A percentile compares a stretch with the other conserved stretches of the same genome.
Evolutionary conservation across 805 yeast species (phyloP).

Genomic region (Schwanniomyces pseudopolymorphus): DNA sequence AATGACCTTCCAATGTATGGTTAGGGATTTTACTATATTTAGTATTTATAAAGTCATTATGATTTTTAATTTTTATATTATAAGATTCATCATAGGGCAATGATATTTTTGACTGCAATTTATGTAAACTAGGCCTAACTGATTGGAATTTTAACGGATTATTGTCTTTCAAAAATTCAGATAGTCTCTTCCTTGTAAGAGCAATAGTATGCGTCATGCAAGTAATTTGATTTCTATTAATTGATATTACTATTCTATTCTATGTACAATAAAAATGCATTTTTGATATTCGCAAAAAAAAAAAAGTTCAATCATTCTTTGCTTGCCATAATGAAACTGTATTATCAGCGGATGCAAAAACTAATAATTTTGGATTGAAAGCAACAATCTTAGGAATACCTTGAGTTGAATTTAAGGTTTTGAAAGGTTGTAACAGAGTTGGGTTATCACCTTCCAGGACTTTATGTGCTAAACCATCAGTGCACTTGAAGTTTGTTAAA

Average conservation of each 20-base stretch:
- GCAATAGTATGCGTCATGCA: background rate
- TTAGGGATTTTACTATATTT: slow-evolving; percentile 5
- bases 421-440: slow-evolving; percentile 19
- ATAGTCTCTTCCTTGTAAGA: background rate
- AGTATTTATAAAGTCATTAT: slow-evolving; percentile 4
- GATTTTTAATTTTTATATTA: slow-evolving; percentile 4
- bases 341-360: slow-evolving; percentile 64
- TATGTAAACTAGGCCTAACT: background rate
- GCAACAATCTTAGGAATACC: slow-evolving; percentile 49
- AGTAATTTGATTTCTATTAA: background rate
- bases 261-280: background rate
- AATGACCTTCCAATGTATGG: slow-evolving; percentile 7
- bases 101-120: background rate
- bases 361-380: slow-evolving; percentile 61
- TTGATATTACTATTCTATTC: background rate
- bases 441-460: slow-evolving; percentile 19
- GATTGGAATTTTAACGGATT: background rate
- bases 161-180: background rate
- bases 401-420: slow-evolving; percentile 18
- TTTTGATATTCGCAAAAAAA: background rate
- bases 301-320: background rate
- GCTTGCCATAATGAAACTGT: slow-evolving; percentile 35
- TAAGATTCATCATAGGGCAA: background rate
- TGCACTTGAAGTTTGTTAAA: slow-evolving; percentile 20
- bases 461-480: slow-evolving; percentile 19